Percentiles rank a stretch among this genome's conserved stretches.
Conservation (phyloP, 805 yeast genomes). For the Citeromyces matritensis region DNA sequence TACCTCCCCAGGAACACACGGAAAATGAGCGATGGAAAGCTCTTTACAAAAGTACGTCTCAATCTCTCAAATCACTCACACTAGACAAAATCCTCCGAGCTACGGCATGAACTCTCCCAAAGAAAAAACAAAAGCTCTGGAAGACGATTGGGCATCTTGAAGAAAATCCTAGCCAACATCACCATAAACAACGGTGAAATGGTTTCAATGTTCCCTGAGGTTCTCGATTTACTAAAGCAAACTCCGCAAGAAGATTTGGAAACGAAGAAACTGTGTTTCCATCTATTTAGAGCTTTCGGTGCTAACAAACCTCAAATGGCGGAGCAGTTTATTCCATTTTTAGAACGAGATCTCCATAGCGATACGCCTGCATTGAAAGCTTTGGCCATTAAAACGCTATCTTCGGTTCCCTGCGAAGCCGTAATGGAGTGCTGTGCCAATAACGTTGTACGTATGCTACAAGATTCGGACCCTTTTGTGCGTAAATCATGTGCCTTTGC, state of each 20-base stretch:
- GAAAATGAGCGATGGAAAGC: slow-evolving; percentile 1
- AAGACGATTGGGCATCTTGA: slow-evolving; percentile 34
- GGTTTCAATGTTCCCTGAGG: slow-evolving; percentile 49
- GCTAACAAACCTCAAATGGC: slow-evolving; percentile 41
- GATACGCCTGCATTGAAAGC: slow-evolving; percentile 30
- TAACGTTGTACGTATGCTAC: slow-evolving; percentile 16
- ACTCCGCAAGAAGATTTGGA: slow-evolving; percentile 39
- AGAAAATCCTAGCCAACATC: slow-evolving; percentile 69
- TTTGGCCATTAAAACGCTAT: slow-evolving; percentile 48
- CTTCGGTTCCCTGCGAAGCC: slow-evolving; percentile 40
- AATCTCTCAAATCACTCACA: background rate
- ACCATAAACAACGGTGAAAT: slow-evolving; percentile 74
- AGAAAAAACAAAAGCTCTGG: slow-evolving; percentile 18
- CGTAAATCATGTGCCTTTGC: slow-evolving; percentile 58
- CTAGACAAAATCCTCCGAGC: slow-evolving; percentile 13
- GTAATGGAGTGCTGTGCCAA: slow-evolving; percentile 30
- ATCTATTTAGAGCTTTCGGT: slow-evolving; percentile 49
- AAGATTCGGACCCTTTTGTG: slow-evolving; percentile 40
- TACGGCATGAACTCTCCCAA: slow-evolving; percentile 18
- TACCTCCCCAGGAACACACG: background rate
- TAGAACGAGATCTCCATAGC: slow-evolving; percentile 35
- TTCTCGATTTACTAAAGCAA: slow-evolving; percentile 30
- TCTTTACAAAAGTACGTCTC: background rate
- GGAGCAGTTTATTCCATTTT: slow-evolving; percentile 34
- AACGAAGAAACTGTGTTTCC: slow-evolving; percentile 54